phyloP scores from a whole-genome alignment of 371 early-diverging fungal genomes.

The Mucor plumbeus region DNA sequence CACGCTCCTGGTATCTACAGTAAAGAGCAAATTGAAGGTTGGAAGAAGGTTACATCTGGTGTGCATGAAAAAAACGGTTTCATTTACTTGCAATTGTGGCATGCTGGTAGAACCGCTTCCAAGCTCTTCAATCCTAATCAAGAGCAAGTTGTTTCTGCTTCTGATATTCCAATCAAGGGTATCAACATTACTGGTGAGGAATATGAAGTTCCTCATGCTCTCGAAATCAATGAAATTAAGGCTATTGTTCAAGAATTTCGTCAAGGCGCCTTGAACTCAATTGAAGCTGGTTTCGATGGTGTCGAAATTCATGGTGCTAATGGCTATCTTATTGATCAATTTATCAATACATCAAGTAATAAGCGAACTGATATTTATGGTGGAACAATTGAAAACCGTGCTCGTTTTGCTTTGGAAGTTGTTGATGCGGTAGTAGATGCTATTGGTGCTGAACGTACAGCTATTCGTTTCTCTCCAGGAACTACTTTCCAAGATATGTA shows the following conservation, averaged over 20 bases:
- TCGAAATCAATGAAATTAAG: slow-evolving; percentile 67
- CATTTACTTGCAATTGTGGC: slow-evolving; percentile 61
- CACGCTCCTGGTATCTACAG: slow-evolving; percentile 44
- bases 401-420: slow-evolving; percentile 66
- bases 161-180: slow-evolving; percentile 10
- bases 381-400: slow-evolving; percentile 75
- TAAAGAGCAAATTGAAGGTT: slow-evolving; percentile 48
- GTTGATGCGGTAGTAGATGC: slow-evolving; percentile 51
- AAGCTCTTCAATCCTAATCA: neutral
- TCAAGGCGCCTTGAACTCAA: slow-evolving; percentile 41
- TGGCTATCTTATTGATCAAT: slow-evolving; percentile 69
- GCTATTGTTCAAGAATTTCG: slow-evolving; percentile 62
- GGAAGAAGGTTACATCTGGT: slow-evolving; percentile 54
- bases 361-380: slow-evolving; percentile 62
- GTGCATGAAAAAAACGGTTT: slow-evolving; percentile 54
- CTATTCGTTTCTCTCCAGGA: neutral
- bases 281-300: slow-evolving; percentile 11
- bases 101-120: slow-evolving; percentile 29
- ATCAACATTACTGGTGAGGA: neutral
- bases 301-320: slow-evolving; percentile 72
- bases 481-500: slow-evolving; percentile 26
- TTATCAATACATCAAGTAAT: slow-evolving; percentile 60
- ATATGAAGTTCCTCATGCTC: slow-evolving; percentile 58
- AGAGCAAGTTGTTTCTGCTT: slow-evolving; percentile 25
- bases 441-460: slow-evolving; percentile 28